Base-by-base conservation (phyloP, 345 rosid species). In the Citrus cavaleriei region DNA sequence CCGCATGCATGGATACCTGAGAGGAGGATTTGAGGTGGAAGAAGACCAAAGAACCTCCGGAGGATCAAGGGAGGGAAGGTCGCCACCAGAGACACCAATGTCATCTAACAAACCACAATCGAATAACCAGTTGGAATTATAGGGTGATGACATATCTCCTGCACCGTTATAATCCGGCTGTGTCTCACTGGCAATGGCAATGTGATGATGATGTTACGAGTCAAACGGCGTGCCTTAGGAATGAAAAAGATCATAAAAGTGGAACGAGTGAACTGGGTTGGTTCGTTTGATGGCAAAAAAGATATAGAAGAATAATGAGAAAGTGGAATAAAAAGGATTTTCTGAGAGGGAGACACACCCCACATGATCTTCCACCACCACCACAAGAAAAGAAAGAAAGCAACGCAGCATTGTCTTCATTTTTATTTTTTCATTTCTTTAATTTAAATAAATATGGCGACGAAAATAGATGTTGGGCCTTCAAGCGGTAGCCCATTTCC, bases 101-200 rank as follows among this genome's bases (percentile, higher is more conserved):
- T 83, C 89, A 40, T 75, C 85, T 25, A 85, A 77, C 78, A 89
- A 74, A n/a, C 77, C 76, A 58, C 80, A 81, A 42, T 87, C 92
- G 59, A 84, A 85, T 21, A 81, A 72, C 92, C 90, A 89, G 72
- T 77, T 85, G 74, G 81, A 73, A 75, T 74, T 82, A 18, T 84
- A 85, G 32, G 81, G 79, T 19, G 85, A 84, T 2, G 78, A 77
- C 88, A 85, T 72, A 34, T 51, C 79, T 55, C 61, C 76, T 64
- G 75, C 12, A 5, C 55, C 42, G 58, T 18, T 54, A 18, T 18
- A 6, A 18, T 54, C 2, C 19, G 5, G 51, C 51, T 3, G 51
- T 0, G 51, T 13, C 51, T 13, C 51, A 46, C 5, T 46, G 16
- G 18, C 51, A 12, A 46, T 46, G 51, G 51, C 51, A 46, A 46